Conservation (phyloP, 805 yeast species). For the Suhomyces sp. region DNA sequence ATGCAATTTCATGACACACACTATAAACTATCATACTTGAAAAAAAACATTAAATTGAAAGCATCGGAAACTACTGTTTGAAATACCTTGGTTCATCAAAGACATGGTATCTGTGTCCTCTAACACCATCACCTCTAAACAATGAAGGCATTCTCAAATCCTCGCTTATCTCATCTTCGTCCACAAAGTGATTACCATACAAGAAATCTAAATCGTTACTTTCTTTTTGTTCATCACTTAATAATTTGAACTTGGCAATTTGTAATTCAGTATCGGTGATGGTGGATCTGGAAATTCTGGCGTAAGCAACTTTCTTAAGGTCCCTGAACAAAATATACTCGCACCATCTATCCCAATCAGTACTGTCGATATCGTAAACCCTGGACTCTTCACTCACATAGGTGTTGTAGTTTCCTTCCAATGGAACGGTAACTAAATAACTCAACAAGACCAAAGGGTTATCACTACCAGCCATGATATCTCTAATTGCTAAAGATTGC, state of each 20-base stretch:
- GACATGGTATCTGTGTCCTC: constrained; percentile 92
- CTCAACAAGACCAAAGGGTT: constrained; percentile 86
- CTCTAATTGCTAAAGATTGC: constrained; percentile 73
- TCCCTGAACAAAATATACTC: constrained; percentile 90
- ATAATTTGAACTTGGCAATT: constrained; percentile 82
- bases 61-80: constrained; percentile 21
- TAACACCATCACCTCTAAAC: constrained; percentile 86
- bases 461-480: constrained; percentile 75
- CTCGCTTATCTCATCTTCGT: constrained; percentile 55
- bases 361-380: constrained; percentile 89
- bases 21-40: not conserved
- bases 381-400: constrained; percentile 82
- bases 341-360: constrained; percentile 98
- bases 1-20: not conserved
- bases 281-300: constrained; percentile 87
- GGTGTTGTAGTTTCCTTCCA: constrained; percentile 86
- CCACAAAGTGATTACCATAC: constrained; percentile 56
- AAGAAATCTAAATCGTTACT: constrained; percentile 33
- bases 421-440: constrained; percentile 85
- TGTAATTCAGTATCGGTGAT: constrained; percentile 97
- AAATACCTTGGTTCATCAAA: constrained; percentile 91
- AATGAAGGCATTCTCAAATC: constrained; percentile 71
- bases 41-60: no score
- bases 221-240: constrained; percentile 34
- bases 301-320: constrained; percentile 85